phyloP scores from a whole-genome alignment of 768 basidiomycete species.

The Epithele typhae region DNA sequence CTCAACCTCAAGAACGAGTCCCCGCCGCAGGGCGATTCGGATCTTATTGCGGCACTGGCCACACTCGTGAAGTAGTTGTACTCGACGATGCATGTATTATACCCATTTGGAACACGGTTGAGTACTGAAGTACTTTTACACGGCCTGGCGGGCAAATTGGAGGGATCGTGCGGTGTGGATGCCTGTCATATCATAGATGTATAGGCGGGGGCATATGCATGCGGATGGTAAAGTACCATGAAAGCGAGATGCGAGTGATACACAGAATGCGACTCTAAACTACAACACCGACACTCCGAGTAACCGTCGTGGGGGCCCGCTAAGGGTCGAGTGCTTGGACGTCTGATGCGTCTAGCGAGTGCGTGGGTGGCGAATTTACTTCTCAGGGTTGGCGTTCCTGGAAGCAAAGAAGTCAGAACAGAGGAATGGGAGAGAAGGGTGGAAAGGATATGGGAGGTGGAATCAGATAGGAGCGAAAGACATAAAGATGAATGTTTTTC shows the following conservation, averaged over 20 bases:
- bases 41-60: conserved; percentile 18
- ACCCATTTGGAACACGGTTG: neutral
- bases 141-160: too few relatives aligned
- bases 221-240: conserved; percentile 16
- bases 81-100: neutral
- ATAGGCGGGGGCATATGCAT: conserved; percentile 15
- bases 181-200: conserved; percentile 11
- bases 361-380: conserved; percentile 22
- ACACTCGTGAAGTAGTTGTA: conserved; percentile 18
- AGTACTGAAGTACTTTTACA: neutral
- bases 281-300: conserved; percentile 9
- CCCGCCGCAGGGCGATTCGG: conserved; percentile 18
- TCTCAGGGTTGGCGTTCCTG: conserved; percentile 38
- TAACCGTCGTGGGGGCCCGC: conserved; percentile 6
- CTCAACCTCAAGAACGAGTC: conserved; percentile 24
- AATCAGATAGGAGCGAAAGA: conserved; percentile 99
- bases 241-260: conserved; percentile 20
- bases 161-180: neutral
- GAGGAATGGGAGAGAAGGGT: neutral
- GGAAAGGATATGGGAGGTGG: conserved; percentile 5
- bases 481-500: conserved; percentile 74
- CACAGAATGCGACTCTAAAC: conserved; percentile 15
- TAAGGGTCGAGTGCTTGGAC: conserved; percentile 6
- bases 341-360: conserved; percentile 18
- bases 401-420: conserved; percentile 13